Evolutionary conservation across 768 basidiomycete genomes (phyloP).

Genomic region (Trametes cingulata): DNA sequence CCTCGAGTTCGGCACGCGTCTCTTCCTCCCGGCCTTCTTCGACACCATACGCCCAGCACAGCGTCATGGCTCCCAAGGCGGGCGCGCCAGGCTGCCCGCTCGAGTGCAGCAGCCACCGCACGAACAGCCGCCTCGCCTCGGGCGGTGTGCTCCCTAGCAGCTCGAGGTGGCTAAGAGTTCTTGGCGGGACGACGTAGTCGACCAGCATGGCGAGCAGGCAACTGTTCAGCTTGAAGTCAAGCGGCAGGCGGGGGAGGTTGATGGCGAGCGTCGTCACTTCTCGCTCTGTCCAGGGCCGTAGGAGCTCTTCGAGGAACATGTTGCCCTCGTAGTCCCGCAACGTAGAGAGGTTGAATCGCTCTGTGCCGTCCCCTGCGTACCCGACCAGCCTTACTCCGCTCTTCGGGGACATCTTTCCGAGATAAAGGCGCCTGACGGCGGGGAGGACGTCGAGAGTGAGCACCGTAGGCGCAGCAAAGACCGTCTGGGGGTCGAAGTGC

Average conservation of each 20-base stretch:
- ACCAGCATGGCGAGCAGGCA: not conserved
- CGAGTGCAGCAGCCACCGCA: not conserved
- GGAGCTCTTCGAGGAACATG: not conserved
- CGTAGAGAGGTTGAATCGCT: not conserved
- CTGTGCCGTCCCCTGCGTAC: not conserved
- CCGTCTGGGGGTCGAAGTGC: not conserved
- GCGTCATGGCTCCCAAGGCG: too few relatives aligned
- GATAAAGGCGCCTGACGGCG: not conserved
- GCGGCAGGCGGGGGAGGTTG: not conserved
- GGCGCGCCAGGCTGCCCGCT: too few relatives aligned
- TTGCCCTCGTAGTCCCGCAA: not conserved
- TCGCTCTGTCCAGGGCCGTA: not conserved
- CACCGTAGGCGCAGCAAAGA: not conserved
- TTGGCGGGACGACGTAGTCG: not conserved
- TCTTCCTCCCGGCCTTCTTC: not conserved
- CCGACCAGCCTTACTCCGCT: not conserved
- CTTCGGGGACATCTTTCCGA: not conserved
- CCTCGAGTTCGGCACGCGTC: not conserved
- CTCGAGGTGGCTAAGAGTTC: not conserved
- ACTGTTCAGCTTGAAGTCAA: not conserved
- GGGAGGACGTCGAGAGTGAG: not conserved
- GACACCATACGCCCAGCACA: not conserved
- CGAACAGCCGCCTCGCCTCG: not conserved
- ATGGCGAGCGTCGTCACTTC: not conserved
- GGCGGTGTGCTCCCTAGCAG: not conserved